Conservation (phyloP, 495 filamentous ascomycete species). For the Xylaria scruposa region DNA sequence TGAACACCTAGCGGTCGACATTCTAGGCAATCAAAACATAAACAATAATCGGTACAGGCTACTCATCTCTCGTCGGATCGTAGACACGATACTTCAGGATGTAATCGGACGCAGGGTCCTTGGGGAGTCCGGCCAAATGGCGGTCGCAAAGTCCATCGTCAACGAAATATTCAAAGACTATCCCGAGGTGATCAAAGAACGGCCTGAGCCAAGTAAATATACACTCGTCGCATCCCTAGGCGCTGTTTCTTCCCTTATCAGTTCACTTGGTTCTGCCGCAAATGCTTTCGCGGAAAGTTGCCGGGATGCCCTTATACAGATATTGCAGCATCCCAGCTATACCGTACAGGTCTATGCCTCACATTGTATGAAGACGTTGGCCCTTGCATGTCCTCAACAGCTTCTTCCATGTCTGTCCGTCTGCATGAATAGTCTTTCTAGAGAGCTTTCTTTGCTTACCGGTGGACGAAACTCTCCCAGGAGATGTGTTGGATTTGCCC, state of each 20-base stretch:
- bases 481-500: slow-evolving; percentile 88
- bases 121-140: slow-evolving; percentile 84
- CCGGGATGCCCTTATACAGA: slow-evolving; percentile 87
- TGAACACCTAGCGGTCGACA: slow-evolving; percentile 78
- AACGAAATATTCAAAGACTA: slow-evolving; percentile 94
- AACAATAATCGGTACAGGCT: slow-evolving; percentile 87
- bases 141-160: slow-evolving; percentile 79
- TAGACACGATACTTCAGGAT: slow-evolving; percentile 82
- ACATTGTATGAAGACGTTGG: slow-evolving; percentile 82
- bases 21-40: slow-evolving; percentile 78
- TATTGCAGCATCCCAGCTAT: slow-evolving; percentile 93
- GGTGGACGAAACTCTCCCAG: slow-evolving; percentile 80
- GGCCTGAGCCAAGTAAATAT: slow-evolving; percentile 88
- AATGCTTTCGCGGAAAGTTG: slow-evolving; percentile 77
- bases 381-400: slow-evolving; percentile 89
- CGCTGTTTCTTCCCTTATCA: slow-evolving; percentile 79
- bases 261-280: slow-evolving; percentile 80
- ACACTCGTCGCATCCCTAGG: slow-evolving; percentile 79
- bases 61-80: slow-evolving; percentile 82
- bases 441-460: slow-evolving; percentile 80
- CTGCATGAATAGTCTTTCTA: slow-evolving; percentile 92
- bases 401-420: slow-evolving; percentile 90
- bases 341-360: slow-evolving; percentile 91
- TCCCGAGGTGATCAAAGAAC: slow-evolving; percentile 89
- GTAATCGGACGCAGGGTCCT: slow-evolving; percentile 82